Conservation (phyloP, 108 stramenopile genomes). For the Skeletonema marinoi region DNA sequence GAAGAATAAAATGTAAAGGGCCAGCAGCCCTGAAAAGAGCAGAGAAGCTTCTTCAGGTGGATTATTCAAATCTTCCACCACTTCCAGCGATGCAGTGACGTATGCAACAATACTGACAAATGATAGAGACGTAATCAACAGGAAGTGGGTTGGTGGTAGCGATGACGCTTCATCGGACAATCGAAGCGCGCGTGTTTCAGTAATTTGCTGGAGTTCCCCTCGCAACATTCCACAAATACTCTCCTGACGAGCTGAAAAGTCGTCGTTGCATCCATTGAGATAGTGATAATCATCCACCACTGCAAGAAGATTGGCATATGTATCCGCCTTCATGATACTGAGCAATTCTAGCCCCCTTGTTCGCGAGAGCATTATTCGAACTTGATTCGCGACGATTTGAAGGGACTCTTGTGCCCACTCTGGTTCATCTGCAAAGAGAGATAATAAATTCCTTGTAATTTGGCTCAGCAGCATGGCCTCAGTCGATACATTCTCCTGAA, state of each 20-base stretch:
- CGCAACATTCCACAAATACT: conserved; percentile 29
- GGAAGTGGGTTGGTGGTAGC: conserved; percentile 68
- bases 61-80: conserved; percentile 35
- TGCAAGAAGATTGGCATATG: conserved; percentile 58
- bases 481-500: conserved; percentile 39
- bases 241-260: conserved; percentile 18
- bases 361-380: conserved; percentile 55
- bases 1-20: conserved; percentile 69
- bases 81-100: conserved; percentile 27
- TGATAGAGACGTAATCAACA: conserved; percentile 45
- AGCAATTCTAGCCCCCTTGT: conserved; percentile 66
- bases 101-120: conserved; percentile 57
- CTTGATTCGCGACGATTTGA: conserved; percentile 59
- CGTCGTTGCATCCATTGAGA: conserved; percentile 12
- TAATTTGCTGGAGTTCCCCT: conserved; percentile 47
- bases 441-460: conserved; percentile 34
- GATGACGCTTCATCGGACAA: conserved; percentile 64
- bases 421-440: conserved; percentile 25
- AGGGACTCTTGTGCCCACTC: conserved; percentile 36
- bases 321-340: conserved; percentile 64
- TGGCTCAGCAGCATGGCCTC: conserved; percentile 56
- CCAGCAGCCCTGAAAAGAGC: conserved; percentile 53
- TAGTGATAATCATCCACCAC: conserved; percentile 42
- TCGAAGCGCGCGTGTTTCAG: conserved; percentile 50
- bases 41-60: conserved; percentile 40